Base-by-base conservation (phyloP, 192 early-diverging fungal species). In the Coemansia sp. region DNA sequence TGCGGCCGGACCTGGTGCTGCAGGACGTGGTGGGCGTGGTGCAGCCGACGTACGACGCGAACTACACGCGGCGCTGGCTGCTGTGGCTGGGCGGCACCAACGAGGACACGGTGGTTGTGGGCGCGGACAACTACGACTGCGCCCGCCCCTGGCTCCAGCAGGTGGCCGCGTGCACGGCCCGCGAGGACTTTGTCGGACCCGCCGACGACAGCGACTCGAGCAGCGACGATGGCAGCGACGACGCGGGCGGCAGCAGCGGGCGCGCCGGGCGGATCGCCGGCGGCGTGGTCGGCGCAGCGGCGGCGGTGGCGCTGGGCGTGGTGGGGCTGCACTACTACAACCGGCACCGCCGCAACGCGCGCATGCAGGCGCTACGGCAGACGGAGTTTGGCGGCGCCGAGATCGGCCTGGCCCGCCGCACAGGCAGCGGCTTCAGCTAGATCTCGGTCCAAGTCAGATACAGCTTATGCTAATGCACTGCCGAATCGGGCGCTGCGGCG, bases 271-370 rank as follows among this genome's bases (percentile, higher is more conserved):
- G 64, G 60, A 75, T 75, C 17, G 71, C 53, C 9, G 71, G 64
- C 23, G 71, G 71, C n/a, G 51, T 75, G 10, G 21, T 75, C 32
- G 71, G 52, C 35, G 71, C 47, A 8, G 19, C 49, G 9, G 71
- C 41, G 1, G 12, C 59, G 12, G 53, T 67, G 12, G 64, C 2
- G 0, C 53, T 75, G 55, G 59, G 28, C 4, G 26, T 75, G n/a
- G 64, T 75, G 2, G 71, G 44, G 1, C n/a, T 62, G 44, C 71
- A 75, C 49, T 75, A 67, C 25, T 60, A 55, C 47, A 75, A 75
- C 64, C 50, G 55, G 15, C 64, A 60, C 53, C 56, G 60, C 15
- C 71, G 57, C 10, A 46, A 43, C 1, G 54, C 43, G 21, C 71
- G 71, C 29, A 47, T 62, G n/a, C 64, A 61, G n/a, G 60, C 60